Base-by-base conservation (phyloP, 1,139 yeast species). In the Debaryomyces fabryi region DNA sequence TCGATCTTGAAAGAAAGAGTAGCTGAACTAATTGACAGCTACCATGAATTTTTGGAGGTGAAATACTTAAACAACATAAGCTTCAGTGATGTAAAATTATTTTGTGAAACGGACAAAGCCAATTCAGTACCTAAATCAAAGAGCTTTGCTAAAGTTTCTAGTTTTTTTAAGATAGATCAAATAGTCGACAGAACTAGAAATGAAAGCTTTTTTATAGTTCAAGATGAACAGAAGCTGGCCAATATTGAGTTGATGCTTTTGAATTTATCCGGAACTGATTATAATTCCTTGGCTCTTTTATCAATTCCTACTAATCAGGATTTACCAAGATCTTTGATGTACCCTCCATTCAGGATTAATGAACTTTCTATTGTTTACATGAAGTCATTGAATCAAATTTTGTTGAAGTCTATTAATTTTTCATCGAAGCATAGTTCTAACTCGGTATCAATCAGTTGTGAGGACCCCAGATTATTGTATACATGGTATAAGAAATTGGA, bases 241-340 rank as follows among this genome's bases (percentile, higher is more conserved):
- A 10, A 56, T 8, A 46, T 72, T 23, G 78, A 73, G 49, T 58
- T 73, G 41, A 58, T 71, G 4, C 62, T 72, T 45, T 63, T 68
- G 52, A 68, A 68, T 51, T 62, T 67, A 37, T 58, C 59, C 40
- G 61, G 58, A 25, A 61, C 59, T 27, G 37, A 48, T 13, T 71
- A 58, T 53, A 69, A 74, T 52, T 67, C 80, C 3, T 67, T 74
- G 58, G 81, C 79, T 3, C 57, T 76, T n/a, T 59, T 75, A 44
- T 52, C 61, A 1, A 49, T 67, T 13, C 56, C 59, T 6, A 24
- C 42, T 9, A 48, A 48, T 6, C 59, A 58, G 4, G 42, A 38
- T 12, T 54, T 56, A 23, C 51, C 62, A 4, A 58, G 78, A 38
- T 66, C 71, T 2, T 63, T 76, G 25, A 54, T 74, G 54, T 74